A percentile compares a stretch with the other conserved stretches of the same genome.
These are phyloP conservation scores for Aspergillus novoparasiticus DNA, from an alignment of 2,329 filamentous ascomycete species.

Conservation along the genomic window DNA sequence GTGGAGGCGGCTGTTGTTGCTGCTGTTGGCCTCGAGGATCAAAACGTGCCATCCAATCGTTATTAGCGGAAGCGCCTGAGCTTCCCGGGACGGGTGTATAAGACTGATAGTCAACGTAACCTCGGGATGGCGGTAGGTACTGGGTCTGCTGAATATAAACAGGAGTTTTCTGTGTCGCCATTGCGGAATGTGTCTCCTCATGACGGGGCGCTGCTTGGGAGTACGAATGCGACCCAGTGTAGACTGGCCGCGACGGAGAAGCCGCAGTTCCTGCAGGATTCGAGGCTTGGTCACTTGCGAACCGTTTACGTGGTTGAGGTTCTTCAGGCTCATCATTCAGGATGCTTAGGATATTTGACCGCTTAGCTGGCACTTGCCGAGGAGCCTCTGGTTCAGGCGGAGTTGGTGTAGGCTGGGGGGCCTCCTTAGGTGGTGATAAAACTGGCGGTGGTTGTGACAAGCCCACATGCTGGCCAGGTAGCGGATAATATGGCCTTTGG, in stretches of 20 bases:
- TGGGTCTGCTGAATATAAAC: conserved; percentile 30
- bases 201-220: conserved; percentile 27
- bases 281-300: conserved; percentile 42
- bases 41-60: conserved; percentile 47
- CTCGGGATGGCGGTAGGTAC: conserved; percentile 32
- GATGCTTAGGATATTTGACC: conserved; percentile 53
- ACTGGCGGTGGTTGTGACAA: conserved; percentile 32
- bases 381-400: conserved; percentile 37
- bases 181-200: conserved; percentile 24
- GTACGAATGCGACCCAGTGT: conserved; percentile 25
- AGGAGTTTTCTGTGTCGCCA: conserved; percentile 28
- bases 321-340: conserved; percentile 53
- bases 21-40: conserved; percentile 42
- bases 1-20: conserved; percentile 25
- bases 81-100: conserved; percentile 31
- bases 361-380: conserved; percentile 49
- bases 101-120: conserved; percentile 36
- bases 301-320: conserved; percentile 48
- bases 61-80: conserved; percentile 32
- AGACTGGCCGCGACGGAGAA: conserved; percentile 32
- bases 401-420: conserved; percentile 35
- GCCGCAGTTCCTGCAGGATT: conserved; percentile 15
- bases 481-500: conserved; percentile 38
- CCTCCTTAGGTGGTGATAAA: conserved; percentile 41
- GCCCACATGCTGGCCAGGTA: conserved; percentile 28